A percentile compares a stretch with the other conserved stretches of the same genome.
Conservation (phyloP, 495 filamentous ascomycete species). For the Penicillium simplicissimum region DNA sequence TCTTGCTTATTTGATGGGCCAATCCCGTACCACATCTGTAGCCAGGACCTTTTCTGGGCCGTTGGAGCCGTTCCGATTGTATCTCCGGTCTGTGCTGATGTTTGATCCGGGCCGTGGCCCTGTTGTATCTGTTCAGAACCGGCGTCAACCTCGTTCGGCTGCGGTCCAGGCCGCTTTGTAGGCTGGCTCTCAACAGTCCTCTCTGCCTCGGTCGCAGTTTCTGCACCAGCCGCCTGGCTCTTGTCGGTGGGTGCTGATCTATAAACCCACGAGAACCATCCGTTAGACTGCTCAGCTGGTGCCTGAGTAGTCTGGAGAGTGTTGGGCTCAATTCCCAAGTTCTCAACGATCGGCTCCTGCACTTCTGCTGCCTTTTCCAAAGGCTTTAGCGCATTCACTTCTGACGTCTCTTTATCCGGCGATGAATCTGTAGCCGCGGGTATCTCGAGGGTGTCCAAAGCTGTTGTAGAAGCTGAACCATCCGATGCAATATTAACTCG, state of each 20-base stretch:
- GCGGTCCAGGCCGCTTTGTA: conserved; percentile 19
- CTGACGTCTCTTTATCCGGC: conserved; percentile 27
- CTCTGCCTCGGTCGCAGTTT: conserved; percentile 21
- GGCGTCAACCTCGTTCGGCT: conserved; percentile 21
- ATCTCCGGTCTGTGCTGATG: conserved; percentile 24
- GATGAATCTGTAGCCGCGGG: conserved; percentile 20
- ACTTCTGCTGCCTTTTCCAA: conserved; percentile 23
- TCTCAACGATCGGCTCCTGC: conserved; percentile 15
- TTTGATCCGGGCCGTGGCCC: conserved; percentile 20
- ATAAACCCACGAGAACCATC: conserved; percentile 64
- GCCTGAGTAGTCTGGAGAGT: conserved; percentile 5
- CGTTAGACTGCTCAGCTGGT: conserved; percentile 39
- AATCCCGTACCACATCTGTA: conserved; percentile 50
- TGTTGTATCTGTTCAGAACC: conserved; percentile 11
- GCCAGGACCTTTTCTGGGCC: conserved; percentile 45
- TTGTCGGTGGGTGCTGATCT: conserved; percentile 23
- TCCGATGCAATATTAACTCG: conserved; percentile 52
- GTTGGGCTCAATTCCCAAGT: conserved; percentile 10
- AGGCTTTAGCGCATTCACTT: conserved; percentile 15
- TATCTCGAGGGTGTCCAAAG: conserved; percentile 29
- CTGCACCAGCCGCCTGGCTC: neutral
- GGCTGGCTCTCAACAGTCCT: conserved; percentile 23
- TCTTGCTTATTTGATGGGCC: conserved; percentile 32
- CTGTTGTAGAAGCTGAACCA: conserved; percentile 39
- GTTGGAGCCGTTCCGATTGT: conserved; percentile 19